Evolutionary conservation across 2,329 filamentous ascomycete genomes (phyloP).

Genomic region (Lachnellula arida): DNA sequence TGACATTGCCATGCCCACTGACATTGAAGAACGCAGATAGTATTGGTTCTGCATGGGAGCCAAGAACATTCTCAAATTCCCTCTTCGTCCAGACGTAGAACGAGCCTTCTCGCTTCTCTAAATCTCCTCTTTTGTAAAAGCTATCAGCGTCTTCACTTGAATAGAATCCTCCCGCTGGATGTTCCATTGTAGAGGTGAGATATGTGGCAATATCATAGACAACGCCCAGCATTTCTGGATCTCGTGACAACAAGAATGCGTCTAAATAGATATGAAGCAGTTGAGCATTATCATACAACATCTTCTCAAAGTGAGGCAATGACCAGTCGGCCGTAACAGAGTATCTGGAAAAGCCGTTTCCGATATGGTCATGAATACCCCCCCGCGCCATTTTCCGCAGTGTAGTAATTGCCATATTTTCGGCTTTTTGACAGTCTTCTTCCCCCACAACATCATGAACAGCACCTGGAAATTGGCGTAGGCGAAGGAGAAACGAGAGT

Average conservation of each 20-base stretch:
- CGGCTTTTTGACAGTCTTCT: conserved; percentile 67
- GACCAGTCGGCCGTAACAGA: conserved; percentile 91
- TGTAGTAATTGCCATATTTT: conserved; percentile 75
- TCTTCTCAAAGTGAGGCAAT: conserved; percentile 94
- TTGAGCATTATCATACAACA: conserved; percentile 89
- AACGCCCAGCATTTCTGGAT: conserved; percentile 69
- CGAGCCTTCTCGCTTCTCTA: conserved; percentile 82
- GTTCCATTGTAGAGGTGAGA: conserved; percentile 68
- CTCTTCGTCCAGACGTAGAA: conserved; percentile 92
- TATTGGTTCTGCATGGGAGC: conserved; percentile 62
- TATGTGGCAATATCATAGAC: conserved; percentile 85
- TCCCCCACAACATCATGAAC: conserved; percentile 86
- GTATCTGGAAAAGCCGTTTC: conserved; percentile 76
- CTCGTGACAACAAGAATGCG: conserved; percentile 59
- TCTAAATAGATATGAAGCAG: conserved; percentile 80
- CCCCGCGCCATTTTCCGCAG: conserved; percentile 72
- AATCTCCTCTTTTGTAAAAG: conserved; percentile 65
- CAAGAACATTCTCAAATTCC: conserved; percentile 75
- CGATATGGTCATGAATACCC: conserved; percentile 70
- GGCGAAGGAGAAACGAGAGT: conserved; percentile 72
- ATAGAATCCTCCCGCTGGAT: conserved; percentile 69
- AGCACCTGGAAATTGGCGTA: conserved; percentile 64
- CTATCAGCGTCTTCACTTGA: conserved; percentile 92
- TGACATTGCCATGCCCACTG: conserved; percentile 78
- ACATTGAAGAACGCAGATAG: conserved; percentile 84